Base-by-base conservation (phyloP, 2,329 filamentous ascomycete species). In the Colletotrichum sp. region DNA sequence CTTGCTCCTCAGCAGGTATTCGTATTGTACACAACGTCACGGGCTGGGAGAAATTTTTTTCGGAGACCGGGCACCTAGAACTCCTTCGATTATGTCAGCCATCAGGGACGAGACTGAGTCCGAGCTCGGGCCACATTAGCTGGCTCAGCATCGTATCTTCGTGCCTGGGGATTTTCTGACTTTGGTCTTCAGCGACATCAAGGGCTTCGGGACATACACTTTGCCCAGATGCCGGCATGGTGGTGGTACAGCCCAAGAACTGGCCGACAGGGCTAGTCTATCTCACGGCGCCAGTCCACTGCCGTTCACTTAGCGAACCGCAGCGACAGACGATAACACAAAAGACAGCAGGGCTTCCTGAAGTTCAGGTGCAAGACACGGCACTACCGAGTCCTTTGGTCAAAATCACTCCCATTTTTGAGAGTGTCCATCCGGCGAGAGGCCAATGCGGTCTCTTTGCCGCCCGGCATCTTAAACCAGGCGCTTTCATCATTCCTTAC, bases 401-500 rank as follows among this genome's bases (percentile, higher is more conserved):
- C 69, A 88, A 83, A 76, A 93, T 94, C 79, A 86, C 86, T 13
- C 83, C 85, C 39, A 93, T 94, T 76, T 80, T 79, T 0, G 81
- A 88, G 68, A 82, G 87, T 0, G 78, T 81, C 0, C 92, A 94
- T 79, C 92, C 92, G 0, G 92, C 92, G 15, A 79, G 84, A 79
- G 89, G 89, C 6, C 92, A 94, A 82, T 83, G 81, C 67, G 92
- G 92, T 1, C 89, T 94, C 36, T 93, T 93, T 80, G 91, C 92
- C 6, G 83, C 89, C 2, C 87, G 86, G 9, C 81, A 88, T 69
- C 86, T 94, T 12, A 80, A 84, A 15, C 88, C 92, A 0, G 91
- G 90, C 3, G 84, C 86, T 3, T 88, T 93, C 59, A 87, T 94
- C 66, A 79, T 93, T n/a, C 89, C 89, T 22, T 94, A 94, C 81